phyloP scores from a whole-genome alignment of 306 rosid genomes.

The Fragaria vesca region DNA sequence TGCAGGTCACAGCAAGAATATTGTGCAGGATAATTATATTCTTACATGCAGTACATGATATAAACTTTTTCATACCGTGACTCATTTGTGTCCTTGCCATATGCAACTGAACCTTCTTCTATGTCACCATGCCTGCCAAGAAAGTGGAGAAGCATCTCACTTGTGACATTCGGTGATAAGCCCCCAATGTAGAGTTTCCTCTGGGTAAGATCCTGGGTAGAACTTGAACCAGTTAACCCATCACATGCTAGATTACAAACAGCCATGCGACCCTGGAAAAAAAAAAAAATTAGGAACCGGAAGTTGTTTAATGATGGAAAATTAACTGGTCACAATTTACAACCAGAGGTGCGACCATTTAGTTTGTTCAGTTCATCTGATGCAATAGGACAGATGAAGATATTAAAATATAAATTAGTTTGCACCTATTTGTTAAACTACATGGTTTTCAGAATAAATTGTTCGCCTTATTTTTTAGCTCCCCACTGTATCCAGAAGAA shows the following conservation, averaged over 20 bases:
- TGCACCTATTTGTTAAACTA: too few relatives aligned
- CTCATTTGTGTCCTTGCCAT: constrained; percentile 70
- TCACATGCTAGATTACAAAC: constrained; percentile 73
- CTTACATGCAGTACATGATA: constrained; percentile 1
- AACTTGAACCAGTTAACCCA: constrained; percentile 59
- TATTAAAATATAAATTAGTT: too few relatives aligned
- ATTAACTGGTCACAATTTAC: too few relatives aligned
- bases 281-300: background rate
- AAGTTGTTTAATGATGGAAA: constrained; percentile 15
- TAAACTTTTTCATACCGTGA: constrained; percentile 45
- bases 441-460: too few relatives aligned
- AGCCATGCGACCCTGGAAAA: constrained; percentile 60
- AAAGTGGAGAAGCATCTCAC: constrained; percentile 58
- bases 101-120: constrained; percentile 89
- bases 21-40: background rate
- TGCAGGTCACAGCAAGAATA: background rate
- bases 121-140: constrained; percentile 65
- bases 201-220: constrained; percentile 55
- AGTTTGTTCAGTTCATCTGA: background rate
- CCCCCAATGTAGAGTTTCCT: constrained; percentile 84
- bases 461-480: too few relatives aligned
- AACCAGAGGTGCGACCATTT: background rate
- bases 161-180: constrained; percentile 69
- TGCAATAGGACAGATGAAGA: background rate
- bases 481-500: too few relatives aligned